Base-by-base conservation (phyloP, 2,329 filamentous ascomycete species). In the Fusarium oxysporum region DNA sequence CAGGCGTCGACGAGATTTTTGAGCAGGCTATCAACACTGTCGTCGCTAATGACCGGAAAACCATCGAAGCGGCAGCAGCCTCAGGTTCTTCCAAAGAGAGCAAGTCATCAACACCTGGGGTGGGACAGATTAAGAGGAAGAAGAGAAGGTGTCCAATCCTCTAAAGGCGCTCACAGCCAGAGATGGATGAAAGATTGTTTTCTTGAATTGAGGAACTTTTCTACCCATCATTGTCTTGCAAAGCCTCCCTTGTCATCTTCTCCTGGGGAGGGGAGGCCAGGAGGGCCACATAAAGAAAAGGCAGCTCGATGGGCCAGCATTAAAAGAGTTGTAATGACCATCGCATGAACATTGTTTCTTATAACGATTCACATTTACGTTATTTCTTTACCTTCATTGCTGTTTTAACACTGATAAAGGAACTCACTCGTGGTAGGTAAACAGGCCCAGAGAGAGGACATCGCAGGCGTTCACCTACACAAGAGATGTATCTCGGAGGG, bases 1-100 rank as follows among this genome's bases (percentile, higher is more conserved):
- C 88, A 60, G 96, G 96, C 63, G 96, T 99, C 50, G 94, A 98
- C 81, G 96, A 98, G 79, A 96, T 98, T 80, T 99, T 99, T 83
- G 93, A 97, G 82, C 88, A 91, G 70, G 96, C 96, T 62, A 95
- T 99, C 80, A 90, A 95, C 78, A 96, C 93, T 57, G 95, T 96
- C 37, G 94, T 99, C 33, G 91, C 92, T 74, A 93, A 95, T 78
- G 94, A 95, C 80, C 85, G 87, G 78, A 91, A 91, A 81, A 91
- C 90, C 77, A 82, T 87, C 69, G 88, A 90, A 80, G 82, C 83
- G 74, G 84, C 83, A 76, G 81, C 80, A 65, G 80, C 81, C 53
- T 78, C 80, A 32, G 81, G 79, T 68, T 79, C 82, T 57, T 79
- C 81, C 72, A 77, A 82, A 58, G 83, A 83, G 61, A 80, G 80